phyloP scores from a whole-genome alignment of 805 yeast genomes.

The Kluyveromyces starmeri region DNA sequence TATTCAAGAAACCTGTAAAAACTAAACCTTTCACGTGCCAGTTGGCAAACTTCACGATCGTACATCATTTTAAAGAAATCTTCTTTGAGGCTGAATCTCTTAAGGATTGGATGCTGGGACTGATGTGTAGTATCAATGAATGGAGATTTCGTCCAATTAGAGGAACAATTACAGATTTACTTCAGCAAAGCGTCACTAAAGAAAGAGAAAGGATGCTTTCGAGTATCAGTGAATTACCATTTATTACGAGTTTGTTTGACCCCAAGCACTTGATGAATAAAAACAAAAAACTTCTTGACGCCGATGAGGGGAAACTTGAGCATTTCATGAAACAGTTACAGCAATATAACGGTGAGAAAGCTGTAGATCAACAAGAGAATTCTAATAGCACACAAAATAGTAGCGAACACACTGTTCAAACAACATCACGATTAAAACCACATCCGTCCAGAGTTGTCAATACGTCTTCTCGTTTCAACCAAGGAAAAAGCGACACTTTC shows the following conservation, averaged over 20 bases:
- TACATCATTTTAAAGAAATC: slow-evolving; percentile 7
- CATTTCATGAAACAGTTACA: slow-evolving; percentile 9
- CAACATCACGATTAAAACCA: neutral
- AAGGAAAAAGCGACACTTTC: neutral
- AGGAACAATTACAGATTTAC: slow-evolving; percentile 5
- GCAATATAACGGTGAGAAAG: slow-evolving; percentile 7
- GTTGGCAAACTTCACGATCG: slow-evolving; percentile 3
- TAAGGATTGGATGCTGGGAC: slow-evolving; percentile 11
- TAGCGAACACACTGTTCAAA: neutral
- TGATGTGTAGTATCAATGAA: slow-evolving; percentile 10
- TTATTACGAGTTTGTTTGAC: slow-evolving; percentile 16
- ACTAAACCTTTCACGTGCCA: neutral
- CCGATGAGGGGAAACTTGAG: slow-evolving; percentile 9
- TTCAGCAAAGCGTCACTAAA: slow-evolving; percentile 7
- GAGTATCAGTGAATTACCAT: slow-evolving; percentile 12
- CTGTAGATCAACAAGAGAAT: neutral
- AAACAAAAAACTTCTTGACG: slow-evolving; percentile 15
- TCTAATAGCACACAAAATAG: neutral
- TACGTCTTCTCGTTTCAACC: neutral
- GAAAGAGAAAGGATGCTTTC: slow-evolving; percentile 5
- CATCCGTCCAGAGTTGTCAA: neutral
- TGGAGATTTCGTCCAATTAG: slow-evolving; percentile 17
- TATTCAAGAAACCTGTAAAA: neutral
- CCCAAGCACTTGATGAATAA: slow-evolving; percentile 5
- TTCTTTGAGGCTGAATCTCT: slow-evolving; percentile 7